Evolutionary conservation across 129 eudicot species (phyloP).

Genomic region (Helianthus tuberosus): DNA sequence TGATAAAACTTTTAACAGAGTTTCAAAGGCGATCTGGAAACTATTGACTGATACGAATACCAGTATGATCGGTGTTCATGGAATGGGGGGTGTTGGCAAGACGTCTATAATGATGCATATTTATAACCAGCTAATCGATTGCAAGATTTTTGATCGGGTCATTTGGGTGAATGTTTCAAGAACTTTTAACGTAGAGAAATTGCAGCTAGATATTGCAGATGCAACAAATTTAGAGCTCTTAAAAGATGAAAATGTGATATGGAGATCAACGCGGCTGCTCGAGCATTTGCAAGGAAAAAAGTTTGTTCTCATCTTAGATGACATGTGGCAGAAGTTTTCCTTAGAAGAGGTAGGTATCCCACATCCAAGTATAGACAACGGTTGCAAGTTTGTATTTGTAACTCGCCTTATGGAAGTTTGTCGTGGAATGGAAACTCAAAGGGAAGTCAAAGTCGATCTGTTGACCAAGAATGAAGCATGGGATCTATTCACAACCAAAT

Average conservation of each 20-base stretch:
- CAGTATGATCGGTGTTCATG: constrained; percentile 41
- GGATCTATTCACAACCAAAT: constrained; percentile 49
- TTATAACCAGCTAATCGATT: constrained; percentile 36
- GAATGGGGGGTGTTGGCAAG: constrained; percentile 60
- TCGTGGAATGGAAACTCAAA: constrained; percentile 45
- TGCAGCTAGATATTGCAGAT: constrained; percentile 45
- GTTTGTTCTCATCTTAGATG: constrained; percentile 49
- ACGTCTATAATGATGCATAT: constrained; percentile 44
- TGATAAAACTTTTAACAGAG: constrained; percentile 30
- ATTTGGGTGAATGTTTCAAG: constrained; percentile 54
- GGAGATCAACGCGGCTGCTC: constrained; percentile 39
- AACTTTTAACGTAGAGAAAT: constrained; percentile 31
- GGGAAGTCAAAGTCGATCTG: constrained; percentile 42
- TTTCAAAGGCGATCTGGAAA: constrained; percentile 39
- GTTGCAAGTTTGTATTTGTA: constrained; percentile 42
- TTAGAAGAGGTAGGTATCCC: constrained; percentile 56
- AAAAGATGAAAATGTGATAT: constrained; percentile 30
- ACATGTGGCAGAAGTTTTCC: constrained; percentile 48
- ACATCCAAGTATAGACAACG: constrained; percentile 35
- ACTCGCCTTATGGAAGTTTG: constrained; percentile 46
- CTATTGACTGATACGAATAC: constrained; percentile 23
- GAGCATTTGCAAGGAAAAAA: constrained; percentile 36
- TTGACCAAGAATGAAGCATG: constrained; percentile 46
- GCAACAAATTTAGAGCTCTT: constrained; percentile 37
- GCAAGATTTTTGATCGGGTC: constrained; percentile 42